A percentile compares a stretch with the other conserved stretches of the same genome.
Conservation (phyloP, 768 basidiomycete genomes). For the Lactarius sp. region DNA sequence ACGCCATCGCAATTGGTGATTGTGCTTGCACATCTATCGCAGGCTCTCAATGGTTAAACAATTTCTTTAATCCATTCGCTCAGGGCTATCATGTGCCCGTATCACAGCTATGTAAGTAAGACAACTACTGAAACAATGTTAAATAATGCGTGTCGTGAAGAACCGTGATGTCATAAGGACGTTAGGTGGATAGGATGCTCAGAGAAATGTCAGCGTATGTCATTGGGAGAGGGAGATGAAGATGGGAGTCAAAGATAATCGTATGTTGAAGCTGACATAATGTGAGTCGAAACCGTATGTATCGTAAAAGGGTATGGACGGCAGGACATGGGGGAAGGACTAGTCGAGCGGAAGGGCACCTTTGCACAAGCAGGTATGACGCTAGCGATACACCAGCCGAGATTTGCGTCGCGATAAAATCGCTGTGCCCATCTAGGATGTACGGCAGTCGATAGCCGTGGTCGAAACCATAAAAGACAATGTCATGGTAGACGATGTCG, state of each 20-base stretch:
- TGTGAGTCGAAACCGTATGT: slow-evolving; percentile 2
- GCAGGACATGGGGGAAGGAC: not conserved
- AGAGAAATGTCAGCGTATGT: not conserved
- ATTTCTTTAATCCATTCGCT: slow-evolving; percentile 1
- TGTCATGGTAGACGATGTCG: slow-evolving; percentile 15
- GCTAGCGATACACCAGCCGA: not conserved
- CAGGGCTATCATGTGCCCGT: slow-evolving; percentile 1
- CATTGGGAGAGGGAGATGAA: not conserved
- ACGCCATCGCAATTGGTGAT: not conserved
- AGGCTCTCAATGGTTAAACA: not conserved
- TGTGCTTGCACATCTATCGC: not conserved
- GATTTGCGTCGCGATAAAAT: not conserved
- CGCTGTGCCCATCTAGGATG: not conserved
- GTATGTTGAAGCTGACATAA: slow-evolving; percentile 1
- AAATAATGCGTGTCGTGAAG: not conserved
- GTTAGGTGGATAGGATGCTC: not conserved
- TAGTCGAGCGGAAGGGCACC: not conserved
- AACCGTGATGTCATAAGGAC: slow-evolving; percentile 14
- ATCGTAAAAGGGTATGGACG: not conserved
- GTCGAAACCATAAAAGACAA: slow-evolving; percentile 20
- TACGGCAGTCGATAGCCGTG: slow-evolving; percentile 20
- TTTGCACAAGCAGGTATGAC: not conserved
- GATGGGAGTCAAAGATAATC: not conserved
- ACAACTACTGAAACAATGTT: not conserved
- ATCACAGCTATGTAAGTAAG: slow-evolving; percentile 11